Conservation (phyloP, 306 rosid species). For the Medicago ruthenica region DNA sequence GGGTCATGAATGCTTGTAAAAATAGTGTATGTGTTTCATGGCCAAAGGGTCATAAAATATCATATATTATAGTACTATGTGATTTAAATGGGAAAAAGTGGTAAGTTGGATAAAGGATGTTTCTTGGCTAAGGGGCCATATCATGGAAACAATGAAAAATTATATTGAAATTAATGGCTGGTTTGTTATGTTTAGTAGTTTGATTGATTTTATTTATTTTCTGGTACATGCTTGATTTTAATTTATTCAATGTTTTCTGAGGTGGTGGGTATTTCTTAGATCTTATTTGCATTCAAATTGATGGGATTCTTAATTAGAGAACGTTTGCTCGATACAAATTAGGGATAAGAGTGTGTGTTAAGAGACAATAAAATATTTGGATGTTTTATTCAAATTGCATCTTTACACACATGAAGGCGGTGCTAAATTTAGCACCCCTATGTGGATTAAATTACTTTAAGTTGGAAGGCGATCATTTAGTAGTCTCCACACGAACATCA, state of each 20-base stretch:
- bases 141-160: slow-evolving; percentile 32
- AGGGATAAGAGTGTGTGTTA: no score
- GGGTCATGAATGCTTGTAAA: not conserved
- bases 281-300: not conserved
- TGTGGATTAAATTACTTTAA: no score
- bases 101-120: slow-evolving; percentile 33
- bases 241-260: no score
- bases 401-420: no score
- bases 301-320: not conserved
- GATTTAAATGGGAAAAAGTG: not conserved
- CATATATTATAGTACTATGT: not conserved
- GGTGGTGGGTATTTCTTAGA: no score
- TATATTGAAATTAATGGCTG: slow-evolving; percentile 12
- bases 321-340: not conserved
- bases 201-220: not conserved
- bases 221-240: not conserved
- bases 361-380: no score
- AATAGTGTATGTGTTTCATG: slow-evolving; percentile 9
- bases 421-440: no score
- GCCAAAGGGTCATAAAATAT: slow-evolving; percentile 7
- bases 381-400: no score
- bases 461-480: no score
- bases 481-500: no score
- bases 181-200: slow-evolving; percentile 1
- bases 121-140: slow-evolving; percentile 40